Evolutionary conservation across 2,329 filamentous ascomycete genomes (phyloP).

Genomic region (Penicillium sp.): DNA sequence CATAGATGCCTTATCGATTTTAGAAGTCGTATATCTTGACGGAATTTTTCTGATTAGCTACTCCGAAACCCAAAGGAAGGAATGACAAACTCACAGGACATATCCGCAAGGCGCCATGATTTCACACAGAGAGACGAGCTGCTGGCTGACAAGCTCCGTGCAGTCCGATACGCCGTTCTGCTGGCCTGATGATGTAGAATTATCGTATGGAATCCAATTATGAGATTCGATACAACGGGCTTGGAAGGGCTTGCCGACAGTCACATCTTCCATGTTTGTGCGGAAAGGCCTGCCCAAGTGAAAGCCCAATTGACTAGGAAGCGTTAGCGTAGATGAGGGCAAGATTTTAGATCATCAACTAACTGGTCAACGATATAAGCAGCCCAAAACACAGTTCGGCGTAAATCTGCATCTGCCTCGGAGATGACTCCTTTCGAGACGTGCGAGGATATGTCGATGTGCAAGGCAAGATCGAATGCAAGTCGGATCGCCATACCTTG

Average conservation of each 20-base stretch:
- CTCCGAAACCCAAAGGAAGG: no score
- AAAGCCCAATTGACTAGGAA: constrained; percentile 37
- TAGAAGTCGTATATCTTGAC: constrained; percentile 16
- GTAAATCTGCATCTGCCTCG: constrained; percentile 26
- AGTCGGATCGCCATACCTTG: constrained; percentile 42
- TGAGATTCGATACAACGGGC: background rate
- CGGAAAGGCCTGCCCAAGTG: constrained; percentile 43
- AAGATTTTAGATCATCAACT: background rate
- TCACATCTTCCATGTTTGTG: constrained; percentile 40
- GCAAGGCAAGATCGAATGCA: constrained; percentile 40
- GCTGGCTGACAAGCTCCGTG: constrained; percentile 11
- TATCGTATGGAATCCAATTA: constrained; percentile 29
- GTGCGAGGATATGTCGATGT: constrained; percentile 28
- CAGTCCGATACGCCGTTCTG: constrained; percentile 2
- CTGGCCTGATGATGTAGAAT: constrained; percentile 2
- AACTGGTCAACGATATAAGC: constrained; percentile 37
- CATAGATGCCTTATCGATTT: constrained; percentile 26
- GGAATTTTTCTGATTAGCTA: background rate
- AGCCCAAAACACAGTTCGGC: constrained; percentile 44
- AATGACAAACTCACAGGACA: constrained; percentile 27
- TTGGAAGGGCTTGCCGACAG: constrained; percentile 34
- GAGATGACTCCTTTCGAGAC: constrained; percentile 18
- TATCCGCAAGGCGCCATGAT: constrained; percentile 36
- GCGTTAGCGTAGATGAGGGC: background rate
- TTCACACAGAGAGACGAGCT: constrained; percentile 34